Conservation (phyloP, 108 stramenopile genomes). For the Cyclotella kingstonii region DNA sequence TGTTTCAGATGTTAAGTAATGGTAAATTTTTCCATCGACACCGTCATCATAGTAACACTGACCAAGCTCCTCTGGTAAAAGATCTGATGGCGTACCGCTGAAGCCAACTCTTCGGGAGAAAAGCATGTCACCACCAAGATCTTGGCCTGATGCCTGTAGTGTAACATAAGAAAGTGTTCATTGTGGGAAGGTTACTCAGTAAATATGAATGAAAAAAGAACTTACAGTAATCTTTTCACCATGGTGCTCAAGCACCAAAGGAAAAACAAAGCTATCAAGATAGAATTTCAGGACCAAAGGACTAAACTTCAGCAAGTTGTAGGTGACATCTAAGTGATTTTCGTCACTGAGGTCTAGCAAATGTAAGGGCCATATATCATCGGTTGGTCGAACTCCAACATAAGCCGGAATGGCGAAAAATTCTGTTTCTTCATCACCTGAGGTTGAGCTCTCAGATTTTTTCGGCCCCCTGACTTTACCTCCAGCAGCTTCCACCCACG, state of each 20-base stretch:
- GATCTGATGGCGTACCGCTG: constrained; percentile 97
- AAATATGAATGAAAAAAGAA: background rate
- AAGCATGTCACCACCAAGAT: constrained; percentile 96
- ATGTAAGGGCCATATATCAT: constrained; percentile 98
- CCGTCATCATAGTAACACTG: constrained; percentile 96
- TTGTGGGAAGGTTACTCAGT: too few species aligned
- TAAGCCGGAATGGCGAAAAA: constrained; percentile 44
- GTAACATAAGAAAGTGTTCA: too few species aligned
- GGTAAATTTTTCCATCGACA: constrained; percentile 95
- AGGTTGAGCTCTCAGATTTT: constrained; percentile 57
- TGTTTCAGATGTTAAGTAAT: constrained; percentile 85
- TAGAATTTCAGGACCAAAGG: constrained; percentile 91
- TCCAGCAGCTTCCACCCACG: constrained; percentile 95
- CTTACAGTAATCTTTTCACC: constrained; percentile 90
- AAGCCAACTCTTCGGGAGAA: constrained; percentile 95
- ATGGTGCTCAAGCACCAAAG: constrained; percentile 87
- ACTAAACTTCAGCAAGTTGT: constrained; percentile 76
- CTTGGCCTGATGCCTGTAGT: constrained; percentile 90
- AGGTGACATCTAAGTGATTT: constrained; percentile 92
- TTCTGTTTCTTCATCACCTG: constrained; percentile 50
- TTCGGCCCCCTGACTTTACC: constrained; percentile 92
- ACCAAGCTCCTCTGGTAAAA: constrained; percentile 97
- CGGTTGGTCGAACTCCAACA: constrained; percentile 62
- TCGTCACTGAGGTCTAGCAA: constrained; percentile 94
- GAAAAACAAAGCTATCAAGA: constrained; percentile 93